Conservation (phyloP, 2,329 filamentous ascomycete genomes). For the Orbilia ellipsospora region DNA sequence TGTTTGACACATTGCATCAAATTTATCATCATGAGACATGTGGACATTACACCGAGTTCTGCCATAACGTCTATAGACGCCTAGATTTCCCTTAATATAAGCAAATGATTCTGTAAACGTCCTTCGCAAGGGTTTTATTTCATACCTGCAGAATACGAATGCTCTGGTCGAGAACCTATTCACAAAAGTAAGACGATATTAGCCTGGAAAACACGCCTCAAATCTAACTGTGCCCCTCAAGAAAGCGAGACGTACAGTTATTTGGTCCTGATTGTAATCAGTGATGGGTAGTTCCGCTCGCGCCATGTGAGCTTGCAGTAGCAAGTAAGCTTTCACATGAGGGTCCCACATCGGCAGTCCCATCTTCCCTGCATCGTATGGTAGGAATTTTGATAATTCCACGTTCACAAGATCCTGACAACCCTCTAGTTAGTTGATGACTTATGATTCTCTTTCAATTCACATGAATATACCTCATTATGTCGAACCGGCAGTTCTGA, state of each 20-base stretch:
- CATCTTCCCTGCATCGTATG: conserved; percentile 72
- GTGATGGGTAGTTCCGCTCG: conserved; percentile 91
- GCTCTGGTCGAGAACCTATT: conserved; percentile 87
- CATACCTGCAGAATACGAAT: conserved; percentile 86
- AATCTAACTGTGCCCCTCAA: neutral
- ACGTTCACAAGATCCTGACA: conserved; percentile 84
- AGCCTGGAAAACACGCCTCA: conserved; percentile 8
- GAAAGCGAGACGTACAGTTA: conserved; percentile 62
- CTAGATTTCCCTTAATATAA: conserved; percentile 55
- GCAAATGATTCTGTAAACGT: conserved; percentile 3
- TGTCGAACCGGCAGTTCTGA: conserved; percentile 91
- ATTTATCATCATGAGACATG: conserved; percentile 81
- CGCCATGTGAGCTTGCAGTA: conserved; percentile 94
- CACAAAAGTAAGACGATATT: conserved; percentile 61
- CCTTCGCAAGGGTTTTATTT: conserved; percentile 10
- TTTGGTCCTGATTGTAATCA: conserved; percentile 96
- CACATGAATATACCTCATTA: conserved; percentile 72
- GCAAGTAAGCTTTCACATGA: conserved; percentile 93
- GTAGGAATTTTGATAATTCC: conserved; percentile 84
- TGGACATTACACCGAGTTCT: conserved; percentile 84
- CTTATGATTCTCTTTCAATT: neutral
- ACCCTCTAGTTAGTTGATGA: neutral
- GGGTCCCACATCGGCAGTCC: conserved; percentile 97
- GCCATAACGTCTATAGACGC: conserved; percentile 93
- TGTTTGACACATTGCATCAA: conserved; percentile 93